Percentiles rank a stretch among this genome's conserved stretches.
Evolutionary conservation across 1,284 basidiomycete genomes (phyloP).

Genomic region (Trichosporon asahii): DNA sequence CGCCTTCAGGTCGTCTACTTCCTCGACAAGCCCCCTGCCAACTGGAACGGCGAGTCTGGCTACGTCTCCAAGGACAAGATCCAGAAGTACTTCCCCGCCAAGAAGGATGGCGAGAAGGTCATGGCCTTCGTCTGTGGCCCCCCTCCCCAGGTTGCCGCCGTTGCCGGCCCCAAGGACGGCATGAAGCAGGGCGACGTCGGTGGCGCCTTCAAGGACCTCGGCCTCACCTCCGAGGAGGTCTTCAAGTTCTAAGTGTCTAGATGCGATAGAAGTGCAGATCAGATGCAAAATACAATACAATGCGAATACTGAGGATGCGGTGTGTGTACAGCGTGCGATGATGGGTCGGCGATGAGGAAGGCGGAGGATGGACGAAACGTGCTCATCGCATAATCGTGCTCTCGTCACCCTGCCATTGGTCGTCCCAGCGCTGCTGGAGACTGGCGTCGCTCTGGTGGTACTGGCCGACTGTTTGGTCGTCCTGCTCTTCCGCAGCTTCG

Average conservation of each 20-base stretch:
- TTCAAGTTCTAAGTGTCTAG: constrained; percentile 50
- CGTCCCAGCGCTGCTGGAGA: neutral
- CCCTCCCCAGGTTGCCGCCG: constrained; percentile 73
- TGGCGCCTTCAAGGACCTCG: constrained; percentile 80
- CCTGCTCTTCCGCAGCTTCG: constrained; percentile 7
- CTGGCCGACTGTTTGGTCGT: neutral
- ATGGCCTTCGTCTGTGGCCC: constrained; percentile 91
- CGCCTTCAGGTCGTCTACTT: constrained; percentile 66
- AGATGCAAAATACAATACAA: constrained; percentile 7
- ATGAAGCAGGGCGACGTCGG: constrained; percentile 78
- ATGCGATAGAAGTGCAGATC: neutral
- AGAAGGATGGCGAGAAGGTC: constrained; percentile 66
- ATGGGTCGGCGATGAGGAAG: neutral
- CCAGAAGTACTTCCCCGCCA: constrained; percentile 62
- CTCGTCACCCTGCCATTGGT: constrained; percentile 12
- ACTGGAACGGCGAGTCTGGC: constrained; percentile 71
- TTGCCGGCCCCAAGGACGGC: constrained; percentile 61
- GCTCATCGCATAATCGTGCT: constrained; percentile 9
- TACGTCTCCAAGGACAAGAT: constrained; percentile 71
- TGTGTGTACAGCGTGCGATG: neutral
- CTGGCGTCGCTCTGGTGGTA: constrained; percentile 10
- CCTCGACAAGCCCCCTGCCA: constrained; percentile 69
- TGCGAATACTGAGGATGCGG: neutral
- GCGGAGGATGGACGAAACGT: neutral
- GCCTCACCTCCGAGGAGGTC: constrained; percentile 70